Evolutionary conservation across 441 rosid genomes (phyloP).

Genomic region (Raphanus hybrid): DNA sequence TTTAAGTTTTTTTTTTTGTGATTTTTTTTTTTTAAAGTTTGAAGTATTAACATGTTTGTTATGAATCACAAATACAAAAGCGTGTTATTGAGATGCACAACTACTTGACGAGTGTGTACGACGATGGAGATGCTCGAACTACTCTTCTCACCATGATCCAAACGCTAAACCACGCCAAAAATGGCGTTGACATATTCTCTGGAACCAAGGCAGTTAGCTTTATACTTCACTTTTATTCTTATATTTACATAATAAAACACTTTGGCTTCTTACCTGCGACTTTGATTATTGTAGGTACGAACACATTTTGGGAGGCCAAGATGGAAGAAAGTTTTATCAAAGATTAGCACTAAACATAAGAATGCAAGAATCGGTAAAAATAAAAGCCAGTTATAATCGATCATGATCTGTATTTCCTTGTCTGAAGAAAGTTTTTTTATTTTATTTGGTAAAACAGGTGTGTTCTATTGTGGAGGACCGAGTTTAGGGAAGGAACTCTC

Average conservation of each 20-base stretch:
- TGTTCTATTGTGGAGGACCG: conserved; percentile 72
- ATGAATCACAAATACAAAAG: conserved; percentile 38
- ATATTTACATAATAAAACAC: background rate
- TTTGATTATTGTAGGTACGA: conserved; percentile 48
- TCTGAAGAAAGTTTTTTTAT: background rate
- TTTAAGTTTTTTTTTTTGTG: too few species aligned
- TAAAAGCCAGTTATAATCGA: background rate
- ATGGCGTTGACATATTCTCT: conserved; percentile 71
- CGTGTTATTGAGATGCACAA: conserved; percentile 80
- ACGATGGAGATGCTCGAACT: conserved; percentile 74
- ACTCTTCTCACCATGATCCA: conserved; percentile 78
- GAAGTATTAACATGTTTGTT: conserved; percentile 28
- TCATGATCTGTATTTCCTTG: background rate
- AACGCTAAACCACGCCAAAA: conserved; percentile 71
- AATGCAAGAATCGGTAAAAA: conserved; percentile 60
- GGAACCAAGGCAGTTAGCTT: conserved; percentile 57
- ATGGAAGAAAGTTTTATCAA: conserved; percentile 65
- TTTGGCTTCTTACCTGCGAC: background rate
- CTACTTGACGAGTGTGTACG: conserved; percentile 76
- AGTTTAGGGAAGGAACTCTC: conserved; percentile 67
- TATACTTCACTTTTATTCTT: background rate
- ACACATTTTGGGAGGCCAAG: conserved; percentile 84
- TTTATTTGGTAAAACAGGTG: conserved; percentile 47
- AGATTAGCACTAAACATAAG: conserved; percentile 56
- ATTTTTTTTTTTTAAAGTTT: background rate